These are phyloP conservation scores for Penicillium diatomitis DNA, from an alignment of 495 filamentous ascomycete species.

Conservation along the genomic window DNA sequence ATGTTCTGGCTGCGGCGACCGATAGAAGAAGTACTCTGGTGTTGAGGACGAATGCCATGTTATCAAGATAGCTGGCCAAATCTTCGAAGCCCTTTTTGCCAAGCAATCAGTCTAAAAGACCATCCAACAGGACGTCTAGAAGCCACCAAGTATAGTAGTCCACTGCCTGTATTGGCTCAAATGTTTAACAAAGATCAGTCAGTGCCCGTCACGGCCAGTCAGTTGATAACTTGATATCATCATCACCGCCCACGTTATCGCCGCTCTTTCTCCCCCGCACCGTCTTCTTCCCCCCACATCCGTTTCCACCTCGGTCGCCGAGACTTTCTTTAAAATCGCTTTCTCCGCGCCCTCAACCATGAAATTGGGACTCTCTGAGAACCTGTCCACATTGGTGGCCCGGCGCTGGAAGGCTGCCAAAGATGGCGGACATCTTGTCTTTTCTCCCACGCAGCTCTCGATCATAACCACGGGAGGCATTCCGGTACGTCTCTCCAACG, in stretches of 20 bases:
- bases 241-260: conserved; percentile 3
- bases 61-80: too few relatives aligned
- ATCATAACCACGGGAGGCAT: conserved; percentile 45
- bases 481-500: conserved; percentile 30
- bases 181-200: too few relatives aligned
- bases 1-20: too few relatives aligned
- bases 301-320: conserved; percentile 5
- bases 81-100: too few relatives aligned
- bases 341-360: conserved; percentile 13
- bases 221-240: too few relatives aligned
- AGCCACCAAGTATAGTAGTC: too few relatives aligned
- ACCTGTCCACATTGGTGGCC: conserved; percentile 45
- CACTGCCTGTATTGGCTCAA: too few relatives aligned
- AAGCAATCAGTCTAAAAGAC: too few relatives aligned
- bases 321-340: background rate
- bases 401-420: conserved; percentile 44
- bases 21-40: too few relatives aligned
- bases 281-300: background rate
- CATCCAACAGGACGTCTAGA: too few relatives aligned
- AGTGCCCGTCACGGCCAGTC: too few relatives aligned
- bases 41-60: too few relatives aligned
- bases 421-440: conserved; percentile 44
- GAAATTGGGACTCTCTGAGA: conserved; percentile 34
- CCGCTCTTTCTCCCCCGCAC: background rate
- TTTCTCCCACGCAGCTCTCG: conserved; percentile 50